phyloP scores from a whole-genome alignment of 306 rosid species.

The Amphicarpaea edgeworthii region DNA sequence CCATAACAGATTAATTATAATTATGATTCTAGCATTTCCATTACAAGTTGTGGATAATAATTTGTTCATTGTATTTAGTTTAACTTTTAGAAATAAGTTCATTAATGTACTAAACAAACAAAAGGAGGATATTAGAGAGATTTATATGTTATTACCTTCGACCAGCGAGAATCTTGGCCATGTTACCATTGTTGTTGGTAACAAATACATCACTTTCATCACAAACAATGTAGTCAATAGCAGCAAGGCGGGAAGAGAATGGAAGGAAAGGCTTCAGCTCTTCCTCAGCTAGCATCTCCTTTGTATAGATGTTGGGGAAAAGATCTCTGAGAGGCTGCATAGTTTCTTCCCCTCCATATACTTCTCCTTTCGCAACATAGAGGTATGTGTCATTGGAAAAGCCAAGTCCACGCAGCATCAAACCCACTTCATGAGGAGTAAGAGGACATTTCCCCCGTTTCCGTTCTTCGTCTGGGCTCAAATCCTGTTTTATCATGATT shows the following conservation, averaged over 20 bases:
- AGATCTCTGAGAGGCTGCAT: conserved; percentile 88
- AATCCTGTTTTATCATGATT: conserved; percentile 61
- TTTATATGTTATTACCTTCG: conserved; percentile 69
- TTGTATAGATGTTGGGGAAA: conserved; percentile 91
- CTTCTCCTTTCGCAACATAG: conserved; percentile 97
- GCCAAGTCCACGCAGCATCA: conserved; percentile 94
- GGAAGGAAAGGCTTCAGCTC: conserved; percentile 90
- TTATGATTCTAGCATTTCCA: conserved; percentile 27
- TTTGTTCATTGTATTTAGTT: not conserved
- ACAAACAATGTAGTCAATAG: conserved; percentile 93
- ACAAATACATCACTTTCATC: conserved; percentile 96
- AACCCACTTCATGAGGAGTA: conserved; percentile 94
- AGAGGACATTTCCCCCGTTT: conserved; percentile 98
- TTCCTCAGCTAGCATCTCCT: conserved; percentile 87
- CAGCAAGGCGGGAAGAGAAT: conserved; percentile 96
- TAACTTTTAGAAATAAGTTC: conserved; percentile 19
- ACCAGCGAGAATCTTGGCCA: conserved; percentile 98
- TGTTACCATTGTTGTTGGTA: conserved; percentile 95
- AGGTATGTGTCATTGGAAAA: conserved; percentile 85
- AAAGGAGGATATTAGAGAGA: conserved; percentile 20
- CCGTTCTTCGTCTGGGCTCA: conserved; percentile 86
- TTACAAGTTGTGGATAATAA: conserved; percentile 8
- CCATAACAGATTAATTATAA: conserved; percentile 36
- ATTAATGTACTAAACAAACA: conserved; percentile 32
- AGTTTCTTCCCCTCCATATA: conserved; percentile 97